These are phyloP conservation scores for Trypanosoma scelopori DNA, from an alignment of 208 protist species.

Conservation along the genomic window DNA sequence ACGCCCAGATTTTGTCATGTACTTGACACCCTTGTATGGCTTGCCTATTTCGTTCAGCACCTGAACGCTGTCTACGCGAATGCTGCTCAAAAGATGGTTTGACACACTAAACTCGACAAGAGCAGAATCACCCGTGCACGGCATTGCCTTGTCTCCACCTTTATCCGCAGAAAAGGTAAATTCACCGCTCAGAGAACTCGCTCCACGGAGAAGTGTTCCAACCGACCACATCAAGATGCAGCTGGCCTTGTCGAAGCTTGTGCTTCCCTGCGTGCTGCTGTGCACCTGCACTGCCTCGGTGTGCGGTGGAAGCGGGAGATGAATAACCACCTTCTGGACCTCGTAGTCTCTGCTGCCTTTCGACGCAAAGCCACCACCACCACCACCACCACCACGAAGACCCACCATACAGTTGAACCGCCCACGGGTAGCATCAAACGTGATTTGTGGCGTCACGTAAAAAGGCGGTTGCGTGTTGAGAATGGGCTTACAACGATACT, in stretches of 20 bases:
- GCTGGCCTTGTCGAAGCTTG: slow-evolving; percentile 65
- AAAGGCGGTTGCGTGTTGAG: slow-evolving; percentile 58
- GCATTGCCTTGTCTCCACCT: slow-evolving; percentile 22
- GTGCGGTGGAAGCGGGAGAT: slow-evolving; percentile 63
- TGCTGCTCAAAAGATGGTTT: slow-evolving; percentile 64
- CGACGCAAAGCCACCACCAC: background rate
- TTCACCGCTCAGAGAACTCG: slow-evolving; percentile 69
- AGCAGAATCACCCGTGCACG: slow-evolving; percentile 34
- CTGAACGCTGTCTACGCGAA: slow-evolving; percentile 83
- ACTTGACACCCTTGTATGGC: slow-evolving; percentile 91
- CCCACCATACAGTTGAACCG: slow-evolving; percentile 91
- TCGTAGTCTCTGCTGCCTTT: slow-evolving; percentile 42
- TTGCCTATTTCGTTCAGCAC: slow-evolving; percentile 74
- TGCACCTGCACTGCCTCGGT: slow-evolving; percentile 58
- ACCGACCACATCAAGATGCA: slow-evolving; percentile 78
- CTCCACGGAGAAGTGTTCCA: slow-evolving; percentile 56
- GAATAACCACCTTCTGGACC: slow-evolving; percentile 70
- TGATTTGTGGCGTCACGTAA: slow-evolving; percentile 90
- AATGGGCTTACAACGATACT: slow-evolving; percentile 71
- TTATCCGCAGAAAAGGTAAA: slow-evolving; percentile 46
- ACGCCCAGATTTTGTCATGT: slow-evolving; percentile 69
- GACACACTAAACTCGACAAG: slow-evolving; percentile 72
- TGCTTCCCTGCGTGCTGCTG: slow-evolving; percentile 67
- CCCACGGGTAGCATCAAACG: slow-evolving; percentile 58
- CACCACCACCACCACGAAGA: slow-evolving; percentile 31